These are phyloP conservation scores for Blastomyces emzantsi DNA, from an alignment of 2,329 filamentous ascomycete species.

Conservation along the genomic window DNA sequence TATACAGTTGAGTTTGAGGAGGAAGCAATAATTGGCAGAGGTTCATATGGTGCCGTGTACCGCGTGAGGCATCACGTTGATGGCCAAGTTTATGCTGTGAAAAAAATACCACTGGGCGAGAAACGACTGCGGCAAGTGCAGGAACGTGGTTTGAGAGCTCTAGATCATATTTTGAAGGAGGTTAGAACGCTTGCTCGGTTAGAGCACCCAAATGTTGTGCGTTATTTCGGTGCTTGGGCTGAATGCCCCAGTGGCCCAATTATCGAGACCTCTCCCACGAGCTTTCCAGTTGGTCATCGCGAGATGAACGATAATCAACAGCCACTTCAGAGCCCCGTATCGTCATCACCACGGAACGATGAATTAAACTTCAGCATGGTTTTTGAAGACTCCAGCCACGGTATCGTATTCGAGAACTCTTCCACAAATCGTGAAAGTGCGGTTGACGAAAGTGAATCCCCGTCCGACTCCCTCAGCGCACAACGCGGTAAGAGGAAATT, in stretches of 20 bases:
- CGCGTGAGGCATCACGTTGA: slow-evolving; percentile 54
- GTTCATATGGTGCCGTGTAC: slow-evolving; percentile 57
- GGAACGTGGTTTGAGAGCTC: slow-evolving; percentile 43
- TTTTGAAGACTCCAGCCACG: slow-evolving; percentile 32
- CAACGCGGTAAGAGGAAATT: slow-evolving; percentile 10
- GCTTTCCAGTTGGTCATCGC: not conserved
- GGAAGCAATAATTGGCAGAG: slow-evolving; percentile 50
- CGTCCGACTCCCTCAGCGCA: slow-evolving; percentile 16
- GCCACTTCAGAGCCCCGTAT: slow-evolving; percentile 14
- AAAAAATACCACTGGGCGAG: slow-evolving; percentile 52
- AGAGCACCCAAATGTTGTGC: slow-evolving; percentile 57
- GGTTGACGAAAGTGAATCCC: slow-evolving; percentile 15
- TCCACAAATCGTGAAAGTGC: slow-evolving; percentile 16
- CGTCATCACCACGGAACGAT: slow-evolving; percentile 14
- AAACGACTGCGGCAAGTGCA: slow-evolving; percentile 45
- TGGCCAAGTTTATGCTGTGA: slow-evolving; percentile 54
- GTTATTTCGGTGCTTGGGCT: slow-evolving; percentile 58
- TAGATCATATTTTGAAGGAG: slow-evolving; percentile 51
- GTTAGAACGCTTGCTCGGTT: slow-evolving; percentile 53
- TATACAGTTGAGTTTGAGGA: slow-evolving; percentile 46
- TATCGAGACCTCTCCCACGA: not conserved
- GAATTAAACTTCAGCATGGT: slow-evolving; percentile 32
- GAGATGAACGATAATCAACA: slow-evolving; percentile 5
- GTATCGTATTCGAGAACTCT: slow-evolving; percentile 18
- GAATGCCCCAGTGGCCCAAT: slow-evolving; percentile 33